A percentile compares a stretch with the other conserved stretches of the same genome.
These are phyloP conservation scores for Incumbomyces lentus DNA, from an alignment of 2,329 filamentous ascomycete genomes.

Conservation along the genomic window DNA sequence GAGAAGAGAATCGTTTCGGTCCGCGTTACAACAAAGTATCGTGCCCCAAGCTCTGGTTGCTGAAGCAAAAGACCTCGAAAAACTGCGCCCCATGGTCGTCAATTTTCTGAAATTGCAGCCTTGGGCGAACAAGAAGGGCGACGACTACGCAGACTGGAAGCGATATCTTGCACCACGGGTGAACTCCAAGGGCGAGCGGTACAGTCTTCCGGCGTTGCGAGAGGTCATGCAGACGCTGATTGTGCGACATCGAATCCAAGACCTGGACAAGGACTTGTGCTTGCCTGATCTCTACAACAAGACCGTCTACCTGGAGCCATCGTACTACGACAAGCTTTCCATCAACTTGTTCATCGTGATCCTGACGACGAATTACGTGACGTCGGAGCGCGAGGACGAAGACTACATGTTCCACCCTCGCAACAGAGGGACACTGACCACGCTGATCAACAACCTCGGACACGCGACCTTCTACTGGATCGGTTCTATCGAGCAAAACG, in stretches of 20 bases:
- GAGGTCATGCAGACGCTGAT: slow-evolving; percentile 68
- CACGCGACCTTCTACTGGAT: slow-evolving; percentile 81
- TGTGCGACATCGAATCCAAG: slow-evolving; percentile 64
- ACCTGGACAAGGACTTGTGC: slow-evolving; percentile 52
- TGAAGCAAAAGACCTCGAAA: slow-evolving; percentile 55
- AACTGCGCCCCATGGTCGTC: slow-evolving; percentile 54
- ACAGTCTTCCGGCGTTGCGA: slow-evolving; percentile 42
- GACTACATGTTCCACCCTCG: slow-evolving; percentile 83
- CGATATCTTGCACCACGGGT: slow-evolving; percentile 59
- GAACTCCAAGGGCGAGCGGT: slow-evolving; percentile 39
- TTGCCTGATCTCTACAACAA: slow-evolving; percentile 65
- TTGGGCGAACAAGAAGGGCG: slow-evolving; percentile 57
- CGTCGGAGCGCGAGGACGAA: slow-evolving; percentile 69
- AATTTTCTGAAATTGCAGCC: slow-evolving; percentile 68
- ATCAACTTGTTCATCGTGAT: slow-evolving; percentile 78
- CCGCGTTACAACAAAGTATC: slow-evolving; percentile 11
- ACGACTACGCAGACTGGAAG: slow-evolving; percentile 59
- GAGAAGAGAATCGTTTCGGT: background rate
- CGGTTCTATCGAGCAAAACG: slow-evolving; percentile 53
- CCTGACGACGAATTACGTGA: slow-evolving; percentile 75
- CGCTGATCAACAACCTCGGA: slow-evolving; percentile 66
- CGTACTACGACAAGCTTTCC: slow-evolving; percentile 71
- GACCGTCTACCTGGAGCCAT: slow-evolving; percentile 65
- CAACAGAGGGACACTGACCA: slow-evolving; percentile 56
- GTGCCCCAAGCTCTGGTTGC: slow-evolving; percentile 36